Conservation (phyloP, 108 stramenopile genomes). For the Aurantiochytrium sp. region DNA sequence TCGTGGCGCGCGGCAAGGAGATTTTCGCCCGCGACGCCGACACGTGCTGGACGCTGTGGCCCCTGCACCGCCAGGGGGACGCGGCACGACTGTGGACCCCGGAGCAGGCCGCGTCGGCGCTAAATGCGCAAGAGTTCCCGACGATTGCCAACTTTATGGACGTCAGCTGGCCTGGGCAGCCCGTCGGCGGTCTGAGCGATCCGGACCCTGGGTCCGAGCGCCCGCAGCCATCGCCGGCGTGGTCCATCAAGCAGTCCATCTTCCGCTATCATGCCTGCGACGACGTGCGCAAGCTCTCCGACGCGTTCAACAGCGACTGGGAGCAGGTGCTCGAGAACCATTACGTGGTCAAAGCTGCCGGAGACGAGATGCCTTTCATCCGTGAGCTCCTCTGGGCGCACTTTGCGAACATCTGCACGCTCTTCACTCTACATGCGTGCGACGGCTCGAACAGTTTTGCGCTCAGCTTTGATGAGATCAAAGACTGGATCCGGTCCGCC, state of each 20-base stretch:
- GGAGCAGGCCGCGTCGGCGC: not conserved
- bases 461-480: not conserved
- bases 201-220: slow-evolving; percentile 7
- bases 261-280: slow-evolving; percentile 5
- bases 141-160: not conserved
- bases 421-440: not conserved
- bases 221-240: not conserved
- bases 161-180: not conserved
- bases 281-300: not conserved
- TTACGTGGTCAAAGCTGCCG: not conserved
- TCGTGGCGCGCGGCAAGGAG: not conserved
- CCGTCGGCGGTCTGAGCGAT: not conserved
- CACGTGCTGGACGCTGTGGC: slow-evolving; percentile 20
- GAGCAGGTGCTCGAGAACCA: not conserved
- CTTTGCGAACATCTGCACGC: not conserved
- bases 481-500: not conserved
- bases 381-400: slow-evolving; percentile 14
- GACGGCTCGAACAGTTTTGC: not conserved
- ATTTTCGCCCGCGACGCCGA: not conserved
- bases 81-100: not conserved
- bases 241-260: not conserved
- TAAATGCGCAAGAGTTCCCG: not conserved
- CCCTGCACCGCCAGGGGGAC: not conserved
- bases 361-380: not conserved
- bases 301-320: slow-evolving; percentile 7